These are phyloP conservation scores for Rubia peregrina DNA, from an alignment of 305 asterid species.

Conservation along the genomic window DNA sequence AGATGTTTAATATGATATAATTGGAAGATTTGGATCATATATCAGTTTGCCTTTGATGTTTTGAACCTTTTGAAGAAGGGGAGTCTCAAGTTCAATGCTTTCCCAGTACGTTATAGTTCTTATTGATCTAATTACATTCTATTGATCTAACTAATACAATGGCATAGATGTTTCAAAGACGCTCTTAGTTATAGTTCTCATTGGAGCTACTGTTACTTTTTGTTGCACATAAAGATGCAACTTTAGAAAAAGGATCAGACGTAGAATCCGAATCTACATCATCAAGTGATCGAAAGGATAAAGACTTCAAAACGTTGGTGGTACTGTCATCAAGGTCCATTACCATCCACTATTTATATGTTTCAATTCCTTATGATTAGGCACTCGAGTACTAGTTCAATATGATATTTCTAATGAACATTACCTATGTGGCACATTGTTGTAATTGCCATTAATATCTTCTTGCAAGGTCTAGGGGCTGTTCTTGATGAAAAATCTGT, in stretches of 20 bases:
- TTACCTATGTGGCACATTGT: constrained; percentile 9
- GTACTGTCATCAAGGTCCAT: constrained; percentile 87
- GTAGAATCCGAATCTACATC: constrained; percentile 46
- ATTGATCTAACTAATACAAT: too few relatives aligned
- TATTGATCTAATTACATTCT: too few relatives aligned
- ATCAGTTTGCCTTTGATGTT: too few relatives aligned
- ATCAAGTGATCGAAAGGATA: constrained; percentile 51
- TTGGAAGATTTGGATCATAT: too few relatives aligned
- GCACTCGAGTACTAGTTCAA: constrained; percentile 10
- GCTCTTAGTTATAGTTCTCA: too few relatives aligned
- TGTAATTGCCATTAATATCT: constrained; percentile 5
- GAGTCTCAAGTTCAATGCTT: too few relatives aligned
- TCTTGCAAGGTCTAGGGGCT: constrained; percentile 89
- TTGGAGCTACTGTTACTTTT: too few relatives aligned
- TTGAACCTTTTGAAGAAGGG: too few relatives aligned
- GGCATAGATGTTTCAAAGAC: too few relatives aligned
- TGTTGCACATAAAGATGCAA: constrained; percentile 39
- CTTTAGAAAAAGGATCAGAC: constrained; percentile 35
- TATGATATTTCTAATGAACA: background rate
- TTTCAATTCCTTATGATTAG: constrained; percentile 13
- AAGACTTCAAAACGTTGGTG: constrained; percentile 64
- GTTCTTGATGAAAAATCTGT: constrained; percentile 99
- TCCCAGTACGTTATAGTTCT: too few relatives aligned
- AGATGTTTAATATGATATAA: too few relatives aligned
- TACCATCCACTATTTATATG: constrained; percentile 9